Conservation (phyloP, 2,329 filamentous ascomycete species). For the Diaporthe ampelina region DNA sequence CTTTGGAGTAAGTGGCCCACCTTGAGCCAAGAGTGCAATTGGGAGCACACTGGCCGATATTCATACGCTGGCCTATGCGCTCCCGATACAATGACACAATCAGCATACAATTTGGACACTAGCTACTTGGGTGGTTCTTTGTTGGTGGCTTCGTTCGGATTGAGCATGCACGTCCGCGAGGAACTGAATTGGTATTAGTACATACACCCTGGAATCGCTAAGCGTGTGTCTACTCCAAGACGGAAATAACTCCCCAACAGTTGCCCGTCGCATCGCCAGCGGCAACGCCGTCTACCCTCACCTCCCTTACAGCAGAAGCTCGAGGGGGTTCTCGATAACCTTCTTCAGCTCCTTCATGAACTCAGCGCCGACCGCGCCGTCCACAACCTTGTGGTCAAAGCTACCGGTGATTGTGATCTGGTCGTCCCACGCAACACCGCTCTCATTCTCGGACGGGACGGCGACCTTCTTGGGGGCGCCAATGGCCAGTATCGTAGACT, state of each 20-base stretch:
- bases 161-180: conserved; percentile 14
- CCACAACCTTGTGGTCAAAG: conserved; percentile 99
- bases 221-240: conserved; percentile 25
- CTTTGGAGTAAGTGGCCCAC: neutral
- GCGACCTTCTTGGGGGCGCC: conserved; percentile 97
- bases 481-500: conserved; percentile 94
- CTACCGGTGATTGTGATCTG: conserved; percentile 95
- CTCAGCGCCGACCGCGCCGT: conserved; percentile 95
- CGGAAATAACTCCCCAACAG: conserved; percentile 50
- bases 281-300: conserved; percentile 56
- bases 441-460: conserved; percentile 84
- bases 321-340: conserved; percentile 95
- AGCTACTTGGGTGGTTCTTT: neutral
- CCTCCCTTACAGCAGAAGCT: conserved; percentile 83
- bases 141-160: neutral
- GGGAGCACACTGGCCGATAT: neutral
- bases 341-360: conserved; percentile 98
- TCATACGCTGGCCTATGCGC: neutral
- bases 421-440: conserved; percentile 89
- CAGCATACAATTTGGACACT: neutral
- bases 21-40: neutral
- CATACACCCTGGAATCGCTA: conserved; percentile 38
- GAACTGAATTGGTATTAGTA: conserved; percentile 42
- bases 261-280: conserved; percentile 48
- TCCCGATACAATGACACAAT: neutral